Base-by-base conservation (phyloP, 2,329 filamentous ascomycete genomes). In the Talaromyces funiculosus region DNA sequence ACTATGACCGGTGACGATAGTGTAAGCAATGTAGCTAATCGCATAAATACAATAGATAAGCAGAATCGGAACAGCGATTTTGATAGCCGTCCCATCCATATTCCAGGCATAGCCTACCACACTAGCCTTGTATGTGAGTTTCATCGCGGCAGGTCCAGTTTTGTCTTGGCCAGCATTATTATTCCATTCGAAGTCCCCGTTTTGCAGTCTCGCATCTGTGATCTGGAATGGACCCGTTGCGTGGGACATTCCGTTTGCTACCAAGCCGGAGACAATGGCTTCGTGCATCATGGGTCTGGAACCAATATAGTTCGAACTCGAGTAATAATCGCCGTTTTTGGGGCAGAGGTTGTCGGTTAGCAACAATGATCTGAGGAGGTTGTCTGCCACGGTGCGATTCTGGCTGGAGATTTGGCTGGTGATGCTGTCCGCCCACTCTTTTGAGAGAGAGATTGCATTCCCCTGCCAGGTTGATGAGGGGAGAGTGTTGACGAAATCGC, bases 301-400 rank as follows among this genome's bases (percentile, higher is more conserved):
- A 16, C 18, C 20, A 38, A 10, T 3, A 2, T 2, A 26, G 7
- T 10, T 29, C 22, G 16, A 12, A 33, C 12, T 3, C 4, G 4
- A 3, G 35, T 18, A 1, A 8, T 54, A 54, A 5, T 20, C 37
- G 14, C 37, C 54, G 14, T 47, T 47, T 12, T 20, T 12, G 8
- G 61, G 61, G 26, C 61, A 62, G 14, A 62, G 31, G 24, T 57
- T 55, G 7, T 49, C 40, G 18, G 57, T 62, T 31, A 62, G 2
- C 14, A 53, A 45, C 37, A 61, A 10, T 4, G 47, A 38, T 20
- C 49, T 20, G 8, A 62, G 57, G 4, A 61, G 40, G 35, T 33
- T 60, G n/a, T 60, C 40, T 16, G 53, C 61, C 26, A 62, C 51
- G 14, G 61, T 62, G 4, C 49, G 58, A 29, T 62, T 62, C 26